phyloP scores from a whole-genome alignment of 805 yeast species.

The Saturnispora bothae region DNA sequence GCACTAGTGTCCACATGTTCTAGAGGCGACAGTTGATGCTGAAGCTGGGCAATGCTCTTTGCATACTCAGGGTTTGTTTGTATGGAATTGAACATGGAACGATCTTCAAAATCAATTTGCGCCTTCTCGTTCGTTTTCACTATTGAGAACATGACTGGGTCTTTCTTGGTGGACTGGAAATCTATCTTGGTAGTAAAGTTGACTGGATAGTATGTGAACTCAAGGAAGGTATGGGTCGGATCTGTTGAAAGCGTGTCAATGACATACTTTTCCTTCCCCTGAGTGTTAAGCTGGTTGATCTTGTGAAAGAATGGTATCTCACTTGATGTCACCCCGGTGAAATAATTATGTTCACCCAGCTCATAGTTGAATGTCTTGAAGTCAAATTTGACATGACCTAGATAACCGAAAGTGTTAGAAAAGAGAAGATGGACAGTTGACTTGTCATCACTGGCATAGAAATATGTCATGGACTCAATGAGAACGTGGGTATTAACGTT shows the following conservation, averaged over 20 bases:
- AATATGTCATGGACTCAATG: slow-evolving; percentile 9
- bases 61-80: slow-evolving; percentile 11
- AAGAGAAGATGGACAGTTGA: slow-evolving; percentile 5
- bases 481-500: slow-evolving; percentile 1
- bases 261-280: slow-evolving; percentile 6
- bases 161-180: slow-evolving; percentile 5
- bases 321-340: slow-evolving; percentile 2
- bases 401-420: slow-evolving; percentile 10
- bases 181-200: slow-evolving; percentile 4
- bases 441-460: neutral
- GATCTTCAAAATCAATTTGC: slow-evolving; percentile 1
- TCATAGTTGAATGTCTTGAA: neutral
- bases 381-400: slow-evolving; percentile 7
- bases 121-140: neutral
- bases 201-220: slow-evolving; percentile 5
- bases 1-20: neutral
- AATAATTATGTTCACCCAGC: slow-evolving; percentile 9
- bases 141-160: slow-evolving; percentile 5
- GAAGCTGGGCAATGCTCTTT: slow-evolving; percentile 6
- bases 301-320: slow-evolving; percentile 13
- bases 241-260: slow-evolving; percentile 9
- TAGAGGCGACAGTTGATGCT: neutral
- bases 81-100: slow-evolving; percentile 8
- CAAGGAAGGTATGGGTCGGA: slow-evolving; percentile 11
- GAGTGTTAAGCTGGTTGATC: slow-evolving; percentile 10